A percentile compares a stretch with the other conserved stretches of the same genome.
phyloP scores from a whole-genome alignment of 345 rosid genomes.

The Dipteronia sinensis region DNA sequence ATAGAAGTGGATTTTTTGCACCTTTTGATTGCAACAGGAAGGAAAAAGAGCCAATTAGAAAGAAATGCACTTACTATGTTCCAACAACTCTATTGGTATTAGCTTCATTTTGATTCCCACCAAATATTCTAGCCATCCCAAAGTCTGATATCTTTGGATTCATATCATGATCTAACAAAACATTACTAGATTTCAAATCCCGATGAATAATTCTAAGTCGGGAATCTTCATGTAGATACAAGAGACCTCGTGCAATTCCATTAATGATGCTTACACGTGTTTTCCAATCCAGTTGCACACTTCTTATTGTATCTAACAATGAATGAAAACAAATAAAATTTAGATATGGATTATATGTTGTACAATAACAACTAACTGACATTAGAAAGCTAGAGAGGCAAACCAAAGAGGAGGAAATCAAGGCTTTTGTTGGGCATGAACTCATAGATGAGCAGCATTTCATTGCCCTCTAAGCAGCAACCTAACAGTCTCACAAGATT shows the following conservation, averaged over 20 bases:
- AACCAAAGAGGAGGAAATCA: conserved; percentile 28
- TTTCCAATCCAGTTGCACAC: conserved; percentile 21
- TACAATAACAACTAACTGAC: background rate
- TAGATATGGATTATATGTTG: too few relatives aligned
- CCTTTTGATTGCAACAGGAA: background rate
- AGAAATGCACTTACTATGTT: conserved; percentile 32
- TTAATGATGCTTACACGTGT: conserved; percentile 34
- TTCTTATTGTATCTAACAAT: conserved; percentile 11
- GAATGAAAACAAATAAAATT: background rate
- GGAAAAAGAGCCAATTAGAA: background rate
- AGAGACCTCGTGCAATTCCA: conserved; percentile 41
- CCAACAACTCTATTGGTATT: conserved; percentile 39
- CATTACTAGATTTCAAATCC: conserved; percentile 33
- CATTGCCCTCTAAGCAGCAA: conserved; percentile 27
- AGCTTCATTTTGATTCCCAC: conserved; percentile 34
- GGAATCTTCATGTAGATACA: conserved; percentile 50
- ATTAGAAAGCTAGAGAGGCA: background rate
- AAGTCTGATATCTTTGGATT: conserved; percentile 39
- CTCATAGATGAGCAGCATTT: conserved; percentile 26
- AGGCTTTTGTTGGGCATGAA: conserved; percentile 36
- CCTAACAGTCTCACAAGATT: conserved; percentile 33
- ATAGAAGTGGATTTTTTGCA: background rate
- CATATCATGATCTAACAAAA: conserved; percentile 27
- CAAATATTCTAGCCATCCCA: conserved; percentile 36
- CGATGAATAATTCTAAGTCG: conserved; percentile 38